Base-by-base conservation (phyloP, 768 basidiomycete genomes). In the Amanita muscaria region DNA sequence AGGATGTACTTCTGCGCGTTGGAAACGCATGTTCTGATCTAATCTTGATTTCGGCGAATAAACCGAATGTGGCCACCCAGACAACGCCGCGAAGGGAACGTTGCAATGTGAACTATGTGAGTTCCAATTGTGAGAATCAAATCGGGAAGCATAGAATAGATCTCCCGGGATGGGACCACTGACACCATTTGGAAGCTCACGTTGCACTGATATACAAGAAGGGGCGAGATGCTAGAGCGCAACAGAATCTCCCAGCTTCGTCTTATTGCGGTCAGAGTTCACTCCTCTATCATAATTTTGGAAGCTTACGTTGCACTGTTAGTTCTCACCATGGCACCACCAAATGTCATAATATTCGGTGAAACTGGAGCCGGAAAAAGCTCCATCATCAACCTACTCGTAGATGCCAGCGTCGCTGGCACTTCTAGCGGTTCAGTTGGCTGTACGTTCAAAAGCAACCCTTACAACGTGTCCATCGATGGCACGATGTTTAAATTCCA, bases 371-470 rank as follows among this genome's bases (percentile, higher is more conserved):
- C 49, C 10, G 60, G 59, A 47, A 71, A 73, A 49, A 66, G 69
- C 52, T 68, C 64, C n/a, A 53, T 69, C 44, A 53, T 73, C 42
- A 68, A 70, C 53, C 60, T 69, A 61, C 51, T 73, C 35, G 55
- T 55, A 42, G 56, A 58, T 21, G 15, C 35, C 2, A 41, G 55
- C 0, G 36, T 55, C 21, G 67, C 67, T 23, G 40, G 42, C 0
- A 57, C 60, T 15, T 67, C 65, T 4, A 62, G 58, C 42, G 51
- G 57, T 6, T 58, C 63, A 1, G 42, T 51, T 0, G 64, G 67
- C 1, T 66, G 60, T 47, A 72, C 72, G 1, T 61, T 70, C 49
- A 38, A 55, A 4, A 59, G 51, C 32, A 49, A 49, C 6, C 42
- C 49, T 3, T 60, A 69, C 44, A 25, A 42, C 2, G 51, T 58